Conservation (phyloP, 2,329 filamentous ascomycete genomes). For the Colletotrichum tropicicola region DNA sequence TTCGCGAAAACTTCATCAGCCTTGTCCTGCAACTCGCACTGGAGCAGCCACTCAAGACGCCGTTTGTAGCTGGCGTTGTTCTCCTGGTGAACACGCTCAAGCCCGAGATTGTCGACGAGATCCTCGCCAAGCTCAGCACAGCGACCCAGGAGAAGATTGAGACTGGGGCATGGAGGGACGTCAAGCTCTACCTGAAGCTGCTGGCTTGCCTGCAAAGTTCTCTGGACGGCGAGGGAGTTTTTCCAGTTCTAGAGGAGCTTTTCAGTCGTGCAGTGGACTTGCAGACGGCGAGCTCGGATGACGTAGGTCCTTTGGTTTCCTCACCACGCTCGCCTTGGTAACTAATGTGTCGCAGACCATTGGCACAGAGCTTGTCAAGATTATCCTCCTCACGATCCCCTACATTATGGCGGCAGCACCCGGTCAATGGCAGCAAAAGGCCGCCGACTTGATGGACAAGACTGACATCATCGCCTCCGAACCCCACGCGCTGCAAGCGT, state of each 20-base stretch:
- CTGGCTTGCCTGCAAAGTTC: conserved; percentile 85
- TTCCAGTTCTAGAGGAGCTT: conserved; percentile 86
- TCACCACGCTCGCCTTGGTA: background rate
- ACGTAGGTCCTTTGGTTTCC: conserved; percentile 67
- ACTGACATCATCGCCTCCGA: conserved; percentile 94
- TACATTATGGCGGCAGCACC: conserved; percentile 84
- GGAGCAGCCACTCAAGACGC: conserved; percentile 98
- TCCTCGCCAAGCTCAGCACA: conserved; percentile 71
- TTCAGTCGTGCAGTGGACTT: conserved; percentile 91
- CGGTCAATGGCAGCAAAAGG: conserved; percentile 75
- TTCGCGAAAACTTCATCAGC: conserved; percentile 77
- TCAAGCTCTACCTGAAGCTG: conserved; percentile 91
- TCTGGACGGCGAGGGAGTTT: conserved; percentile 85
- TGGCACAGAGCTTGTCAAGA: conserved; percentile 91
- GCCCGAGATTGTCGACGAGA: conserved; percentile 75
- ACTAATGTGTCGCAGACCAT: conserved; percentile 57
- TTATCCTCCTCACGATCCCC: conserved; percentile 93
- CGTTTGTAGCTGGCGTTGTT: conserved; percentile 87
- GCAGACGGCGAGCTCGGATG: conserved; percentile 91
- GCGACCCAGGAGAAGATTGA: conserved; percentile 74
- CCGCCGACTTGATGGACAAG: conserved; percentile 84
- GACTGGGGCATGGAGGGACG: conserved; percentile 84
- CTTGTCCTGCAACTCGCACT: conserved; percentile 79
- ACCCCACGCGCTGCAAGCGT: conserved; percentile 81
- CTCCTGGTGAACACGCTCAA: conserved; percentile 82